Evolutionary conservation across 106 monocot genomes (phyloP), one percentile per base, ranked within the genome.

Genomic region (Alisma plantagoaquatica): DNA sequence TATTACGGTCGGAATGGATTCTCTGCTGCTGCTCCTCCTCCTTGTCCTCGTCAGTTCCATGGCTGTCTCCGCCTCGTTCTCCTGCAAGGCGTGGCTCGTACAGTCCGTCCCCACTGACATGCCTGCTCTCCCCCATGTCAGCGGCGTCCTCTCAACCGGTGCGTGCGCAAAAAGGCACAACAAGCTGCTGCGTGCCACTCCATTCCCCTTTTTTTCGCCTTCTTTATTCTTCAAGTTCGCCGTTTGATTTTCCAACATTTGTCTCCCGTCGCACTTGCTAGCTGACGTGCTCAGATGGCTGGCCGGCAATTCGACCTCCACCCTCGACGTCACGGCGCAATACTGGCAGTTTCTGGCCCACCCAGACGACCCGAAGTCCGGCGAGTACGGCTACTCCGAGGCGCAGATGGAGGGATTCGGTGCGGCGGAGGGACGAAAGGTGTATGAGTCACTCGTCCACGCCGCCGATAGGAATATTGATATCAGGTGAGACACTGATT

Each of bases 331-430:
- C 14, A 64, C 84, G 5, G 94, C 70, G 30, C 94, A 96, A 69
- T 96, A 96, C 48, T 96, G 94, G 94, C 75, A 96, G 75, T 63
- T 96, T 15, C 26, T 88, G 42, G 73, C 87, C 19, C 59, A 68
- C 59, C 77, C 80, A 0, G 29, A 33, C n/a, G 71, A 96, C 64
- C 71, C 80, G 4, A 59, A 54, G 0, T 96, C 93, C 1, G 93
- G 87, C 3, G 93, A 93, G 41, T 93, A 66, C 30, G 93, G 86
- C 6, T 93, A 70, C 73, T 88, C 94, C 2, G 72, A 58, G 2
- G 75, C 23, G 4, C 75, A 96, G 3, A 72, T 94, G 77, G 58
- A 65, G 55, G 53, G 75, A 48, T 84, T 84, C 27, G 94, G 94
- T 2, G 75, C 87, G 9, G 43, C 21, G 15, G 54, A 50, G 16